Conservation (phyloP, 345 rosid species). For the Linum lewisii region DNA sequence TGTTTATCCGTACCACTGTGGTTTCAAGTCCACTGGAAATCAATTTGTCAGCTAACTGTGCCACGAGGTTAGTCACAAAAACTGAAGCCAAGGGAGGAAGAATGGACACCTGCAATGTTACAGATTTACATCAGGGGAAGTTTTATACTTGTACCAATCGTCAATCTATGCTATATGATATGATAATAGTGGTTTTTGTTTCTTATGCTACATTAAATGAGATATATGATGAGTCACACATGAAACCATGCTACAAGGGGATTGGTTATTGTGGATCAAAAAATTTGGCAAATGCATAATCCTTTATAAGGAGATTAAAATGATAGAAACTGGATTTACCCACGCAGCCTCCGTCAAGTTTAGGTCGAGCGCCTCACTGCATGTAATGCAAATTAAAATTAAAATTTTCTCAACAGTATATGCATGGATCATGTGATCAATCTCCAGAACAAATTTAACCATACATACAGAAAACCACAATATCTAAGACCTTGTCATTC, state of each 20-base stretch:
- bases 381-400: constrained; percentile 14
- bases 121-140: neutral
- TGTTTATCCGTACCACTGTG: constrained; percentile 46
- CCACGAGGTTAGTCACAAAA: constrained; percentile 62
- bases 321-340: constrained; percentile 40
- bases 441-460: constrained; percentile 6
- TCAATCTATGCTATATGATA: no score
- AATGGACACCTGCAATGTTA: constrained; percentile 68
- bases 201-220: no score
- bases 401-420: constrained; percentile 1
- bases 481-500: no score
- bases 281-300: neutral
- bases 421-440: no score
- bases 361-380: constrained; percentile 79
- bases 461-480: neutral
- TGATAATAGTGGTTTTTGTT: no score
- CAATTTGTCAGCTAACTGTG: constrained; percentile 80
- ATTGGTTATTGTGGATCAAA: neutral
- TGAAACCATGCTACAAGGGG: neutral
- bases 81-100: constrained; percentile 93
- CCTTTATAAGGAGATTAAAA: constrained; percentile 4
- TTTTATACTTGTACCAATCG: neutral
- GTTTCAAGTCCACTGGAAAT: constrained; percentile 73
- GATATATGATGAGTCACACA: no score
- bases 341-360: constrained; percentile 95